phyloP scores from a whole-genome alignment of 768 basidiomycete species.

The Suillus subaureus region DNA sequence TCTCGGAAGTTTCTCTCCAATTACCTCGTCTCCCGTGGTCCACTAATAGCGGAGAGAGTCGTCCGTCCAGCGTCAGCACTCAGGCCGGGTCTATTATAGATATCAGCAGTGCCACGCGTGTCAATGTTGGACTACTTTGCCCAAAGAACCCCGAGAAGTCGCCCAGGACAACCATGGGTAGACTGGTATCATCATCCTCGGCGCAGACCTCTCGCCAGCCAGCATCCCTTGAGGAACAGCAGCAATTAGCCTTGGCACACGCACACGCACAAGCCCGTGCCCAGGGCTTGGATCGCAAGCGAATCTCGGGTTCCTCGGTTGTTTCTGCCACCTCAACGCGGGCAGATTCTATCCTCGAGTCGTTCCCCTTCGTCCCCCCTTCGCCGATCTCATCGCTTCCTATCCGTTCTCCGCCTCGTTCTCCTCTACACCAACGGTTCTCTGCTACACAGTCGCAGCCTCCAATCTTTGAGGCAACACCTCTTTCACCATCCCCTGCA shows the following conservation, averaged over 20 bases:
- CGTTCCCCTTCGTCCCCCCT: conserved; percentile 88
- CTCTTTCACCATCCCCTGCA: neutral
- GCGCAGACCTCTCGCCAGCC: conserved; percentile 25
- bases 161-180: conserved; percentile 63
- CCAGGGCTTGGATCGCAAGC: conserved; percentile 50
- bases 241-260: conserved; percentile 60
- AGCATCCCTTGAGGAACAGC: conserved; percentile 61
- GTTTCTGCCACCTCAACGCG: conserved; percentile 69
- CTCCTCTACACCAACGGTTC: conserved; percentile 66
- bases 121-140: conserved; percentile 56
- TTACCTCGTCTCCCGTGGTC: conserved; percentile 46
- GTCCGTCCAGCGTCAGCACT: conserved; percentile 65
- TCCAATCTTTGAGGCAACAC: conserved; percentile 3
- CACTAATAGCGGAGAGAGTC: conserved; percentile 39
- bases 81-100: conserved; percentile 60
- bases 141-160: conserved; percentile 43
- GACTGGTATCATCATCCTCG: conserved; percentile 53
- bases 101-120: conserved; percentile 66
- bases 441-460: conserved; percentile 31
- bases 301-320: conserved; percentile 67
- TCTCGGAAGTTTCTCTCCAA: conserved; percentile 42
- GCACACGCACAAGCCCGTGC: conserved; percentile 63
- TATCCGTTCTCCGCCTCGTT: conserved; percentile 71
- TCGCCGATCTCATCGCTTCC: conserved; percentile 87
- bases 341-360: conserved; percentile 84